These are phyloP conservation scores for Trichoderma asperellum DNA, from an alignment of 2,329 filamentous ascomycete genomes.

Conservation along the genomic window DNA sequence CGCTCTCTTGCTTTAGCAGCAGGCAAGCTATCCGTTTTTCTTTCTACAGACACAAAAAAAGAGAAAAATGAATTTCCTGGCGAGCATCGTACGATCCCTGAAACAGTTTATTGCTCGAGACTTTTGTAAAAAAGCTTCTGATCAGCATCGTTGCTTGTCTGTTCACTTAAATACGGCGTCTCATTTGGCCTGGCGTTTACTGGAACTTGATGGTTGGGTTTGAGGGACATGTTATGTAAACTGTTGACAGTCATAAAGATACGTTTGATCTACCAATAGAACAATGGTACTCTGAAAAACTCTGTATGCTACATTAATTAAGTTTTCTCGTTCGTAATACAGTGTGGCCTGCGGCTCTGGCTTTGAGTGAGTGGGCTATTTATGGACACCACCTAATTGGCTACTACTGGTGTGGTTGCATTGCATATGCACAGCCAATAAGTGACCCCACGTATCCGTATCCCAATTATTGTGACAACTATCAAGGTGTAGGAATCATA, in stretches of 20 bases:
- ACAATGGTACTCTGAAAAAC: conserved; percentile 25
- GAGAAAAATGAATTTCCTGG: neutral
- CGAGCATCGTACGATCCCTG: conserved; percentile 8
- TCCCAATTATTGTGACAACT: no score
- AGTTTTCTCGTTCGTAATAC: neutral
- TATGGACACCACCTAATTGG: no score
- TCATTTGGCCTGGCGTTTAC: conserved; percentile 41
- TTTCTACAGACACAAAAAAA: neutral
- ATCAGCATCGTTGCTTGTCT: conserved; percentile 29
- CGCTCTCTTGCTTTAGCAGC: conserved; percentile 12
- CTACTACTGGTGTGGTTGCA: no score
- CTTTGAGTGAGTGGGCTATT: neutral
- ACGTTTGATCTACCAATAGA: conserved; percentile 32
- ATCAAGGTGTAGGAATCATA: no score
- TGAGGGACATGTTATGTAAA: conserved; percentile 40
- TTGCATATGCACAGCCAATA: no score
- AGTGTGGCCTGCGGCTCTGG: neutral
- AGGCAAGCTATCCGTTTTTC: conserved; percentile 13
- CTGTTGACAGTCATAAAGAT: conserved; percentile 32
- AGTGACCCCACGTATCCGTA: no score
- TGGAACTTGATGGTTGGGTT: conserved; percentile 34
- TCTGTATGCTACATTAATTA: neutral
- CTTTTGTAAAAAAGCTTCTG: conserved; percentile 5
- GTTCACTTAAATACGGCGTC: conserved; percentile 34
- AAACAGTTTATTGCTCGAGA: neutral